Evolutionary conservation across 441 rosid species (phyloP).

Genomic region (Pelargonium citronellum): DNA sequence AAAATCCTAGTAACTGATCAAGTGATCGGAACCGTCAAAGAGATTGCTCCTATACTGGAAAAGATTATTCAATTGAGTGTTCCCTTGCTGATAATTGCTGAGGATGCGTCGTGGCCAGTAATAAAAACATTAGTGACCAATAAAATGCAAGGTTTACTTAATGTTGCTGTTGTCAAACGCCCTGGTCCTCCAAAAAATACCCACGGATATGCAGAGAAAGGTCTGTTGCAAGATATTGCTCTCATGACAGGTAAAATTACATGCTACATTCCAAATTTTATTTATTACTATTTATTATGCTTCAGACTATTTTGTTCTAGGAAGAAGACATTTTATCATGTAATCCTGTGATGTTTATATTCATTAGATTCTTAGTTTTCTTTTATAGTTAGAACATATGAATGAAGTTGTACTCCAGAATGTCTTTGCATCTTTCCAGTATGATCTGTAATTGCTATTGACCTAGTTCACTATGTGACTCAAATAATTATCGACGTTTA

Average conservation of each 20-base stretch:
- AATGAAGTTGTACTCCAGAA: neutral
- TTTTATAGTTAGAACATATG: neutral
- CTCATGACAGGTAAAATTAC: conserved; percentile 68
- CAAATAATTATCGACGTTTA: neutral
- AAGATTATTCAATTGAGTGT: conserved; percentile 78
- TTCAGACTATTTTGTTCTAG: neutral
- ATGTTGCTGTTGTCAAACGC: conserved; percentile 80
- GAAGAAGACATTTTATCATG: neutral
- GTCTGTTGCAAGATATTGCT: conserved; percentile 84
- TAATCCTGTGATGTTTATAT: neutral
- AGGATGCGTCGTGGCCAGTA: conserved; percentile 64
- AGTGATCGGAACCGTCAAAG: conserved; percentile 57
- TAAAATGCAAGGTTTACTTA: conserved; percentile 65
- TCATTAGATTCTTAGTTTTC: neutral
- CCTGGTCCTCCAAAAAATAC: conserved; percentile 49
- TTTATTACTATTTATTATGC: neutral
- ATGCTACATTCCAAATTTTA: conserved; percentile 2
- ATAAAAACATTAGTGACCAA: conserved; percentile 65
- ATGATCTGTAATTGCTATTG: neutral
- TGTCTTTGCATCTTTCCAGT: neutral
- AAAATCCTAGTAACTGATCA: conserved; percentile 79
- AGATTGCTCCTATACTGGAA: conserved; percentile 69
- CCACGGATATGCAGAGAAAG: conserved; percentile 63
- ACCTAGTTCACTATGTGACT: neutral
- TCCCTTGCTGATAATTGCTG: conserved; percentile 77